Evolutionary conservation across 176 grass and related monocot species (phyloP).

Genomic region (Phoenix roebelenii): DNA sequence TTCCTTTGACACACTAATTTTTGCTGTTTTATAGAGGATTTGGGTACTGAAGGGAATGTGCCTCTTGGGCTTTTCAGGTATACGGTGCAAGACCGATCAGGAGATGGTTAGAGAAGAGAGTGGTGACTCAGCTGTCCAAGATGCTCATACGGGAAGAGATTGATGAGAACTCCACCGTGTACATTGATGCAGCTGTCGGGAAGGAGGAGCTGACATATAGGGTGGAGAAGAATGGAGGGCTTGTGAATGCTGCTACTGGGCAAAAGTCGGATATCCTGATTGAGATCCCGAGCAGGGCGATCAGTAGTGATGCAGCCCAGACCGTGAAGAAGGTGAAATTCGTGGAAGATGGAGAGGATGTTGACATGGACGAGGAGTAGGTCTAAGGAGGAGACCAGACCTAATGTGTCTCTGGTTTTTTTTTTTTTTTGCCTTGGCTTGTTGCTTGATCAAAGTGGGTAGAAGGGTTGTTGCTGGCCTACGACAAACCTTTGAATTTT

Average conservation of each 20-base stretch:
- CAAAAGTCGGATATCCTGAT: constrained; percentile 70
- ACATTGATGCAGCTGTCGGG: constrained; percentile 38
- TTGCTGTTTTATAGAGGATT: neutral
- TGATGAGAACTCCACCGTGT: constrained; percentile 68
- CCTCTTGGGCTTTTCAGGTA: constrained; percentile 20
- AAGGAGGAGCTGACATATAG: constrained; percentile 50
- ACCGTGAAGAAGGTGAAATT: constrained; percentile 60
- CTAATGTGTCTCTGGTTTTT: too few relatives aligned
- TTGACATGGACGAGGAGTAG: constrained; percentile 52
- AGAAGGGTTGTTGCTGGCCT: too few relatives aligned
- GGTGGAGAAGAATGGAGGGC: constrained; percentile 50
- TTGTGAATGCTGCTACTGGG: constrained; percentile 58
- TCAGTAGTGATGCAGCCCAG: constrained; percentile 15
- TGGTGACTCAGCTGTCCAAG: constrained; percentile 75
- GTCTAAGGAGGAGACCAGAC: too few relatives aligned
- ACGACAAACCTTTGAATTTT: too few relatives aligned
- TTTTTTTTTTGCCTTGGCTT: too few relatives aligned
- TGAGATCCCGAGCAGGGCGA: constrained; percentile 44
- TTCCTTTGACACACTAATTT: neutral
- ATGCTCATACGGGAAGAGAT: constrained; percentile 89
- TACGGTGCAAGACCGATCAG: constrained; percentile 72
- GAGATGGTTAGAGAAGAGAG: constrained; percentile 81
- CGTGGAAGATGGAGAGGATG: constrained; percentile 23
- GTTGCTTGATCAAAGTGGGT: too few relatives aligned
- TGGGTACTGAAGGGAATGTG: neutral